Base-by-base conservation (phyloP, 1,139 yeast genomes). In the Blastobotrys petasosporus region DNA sequence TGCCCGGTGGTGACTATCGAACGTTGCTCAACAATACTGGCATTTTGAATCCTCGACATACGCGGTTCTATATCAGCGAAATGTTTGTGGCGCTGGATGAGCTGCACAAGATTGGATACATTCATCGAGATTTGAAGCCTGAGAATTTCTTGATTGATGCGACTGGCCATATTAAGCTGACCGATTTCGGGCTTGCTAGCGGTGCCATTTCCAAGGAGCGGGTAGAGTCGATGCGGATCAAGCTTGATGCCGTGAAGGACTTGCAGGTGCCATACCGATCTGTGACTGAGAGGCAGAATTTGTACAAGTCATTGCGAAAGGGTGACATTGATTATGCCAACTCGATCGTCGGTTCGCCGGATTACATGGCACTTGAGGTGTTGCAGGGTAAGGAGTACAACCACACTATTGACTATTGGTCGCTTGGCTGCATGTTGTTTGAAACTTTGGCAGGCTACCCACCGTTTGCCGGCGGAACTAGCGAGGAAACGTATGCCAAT, bases 1-100 rank as follows among this genome's bases (percentile, higher is more conserved):
- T 94, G 8, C 97, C 98, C 3, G 99, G 99, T 50, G 99, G 99
- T 43, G 99, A 94, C 64, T 94, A 87, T 70, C 81, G 99, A 62
- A 94, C 98, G 1, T 70, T 94, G 54, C 76, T 94, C 55, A 90
- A 88, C 66, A 92, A 90, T 62, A 90, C 97, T 4, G 95, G 95
- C 32, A 85, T 85, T 49, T 71, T 94, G 57, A 86, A 86, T 51
- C 95, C 97, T 4, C 88, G 94, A 5, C 98, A 94, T 64, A 95
- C 98, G 1, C 76, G 97, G 51, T 94, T 92, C 65, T 94, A 94
- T 65, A 78, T 92, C 52, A 81, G 92, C 51, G 98, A 94, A 68
- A 94, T 94, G 98, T 90, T 94, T 66, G 81, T 87, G 43, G 86
- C 97, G 0, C 90, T 94, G 15, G 87, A 90, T 60, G 90, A 95